These are phyloP conservation scores for Anthostomella pinea DNA, from an alignment of 2,329 filamentous ascomycete genomes.

Conservation along the genomic window DNA sequence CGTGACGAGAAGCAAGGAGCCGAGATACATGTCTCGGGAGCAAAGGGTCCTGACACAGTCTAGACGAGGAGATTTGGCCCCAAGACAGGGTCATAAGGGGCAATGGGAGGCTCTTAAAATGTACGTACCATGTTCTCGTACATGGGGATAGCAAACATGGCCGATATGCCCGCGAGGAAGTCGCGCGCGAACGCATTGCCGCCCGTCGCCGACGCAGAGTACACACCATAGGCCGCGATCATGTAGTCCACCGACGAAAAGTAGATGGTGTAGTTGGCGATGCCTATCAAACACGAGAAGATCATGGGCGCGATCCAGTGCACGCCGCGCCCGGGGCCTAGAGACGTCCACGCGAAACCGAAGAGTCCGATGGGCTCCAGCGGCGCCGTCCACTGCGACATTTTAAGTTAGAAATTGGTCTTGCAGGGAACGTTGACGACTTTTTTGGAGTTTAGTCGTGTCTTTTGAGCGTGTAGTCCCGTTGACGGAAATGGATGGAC, in stretches of 20 bases:
- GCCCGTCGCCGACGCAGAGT: constrained; percentile 60
- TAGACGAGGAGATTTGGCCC: constrained; percentile 42
- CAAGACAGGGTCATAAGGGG: too few species aligned
- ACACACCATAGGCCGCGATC: constrained; percentile 62
- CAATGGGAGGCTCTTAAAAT: too few species aligned
- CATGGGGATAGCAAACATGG: constrained; percentile 54
- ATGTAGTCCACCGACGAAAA: constrained; percentile 66
- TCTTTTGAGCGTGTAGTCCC: too few species aligned
- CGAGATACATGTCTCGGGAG: too few species aligned
- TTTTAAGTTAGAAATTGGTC: too few species aligned
- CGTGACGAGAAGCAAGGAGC: too few species aligned
- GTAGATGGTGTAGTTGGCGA: constrained; percentile 60
- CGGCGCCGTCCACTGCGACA: constrained; percentile 33
- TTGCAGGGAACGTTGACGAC: too few species aligned
- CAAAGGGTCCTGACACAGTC: too few species aligned
- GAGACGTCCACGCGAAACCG: constrained; percentile 59
- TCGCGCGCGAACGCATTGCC: constrained; percentile 63
- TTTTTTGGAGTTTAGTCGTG: too few species aligned
- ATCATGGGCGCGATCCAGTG: constrained; percentile 62
- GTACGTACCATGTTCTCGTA: too few species aligned
- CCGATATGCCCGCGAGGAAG: constrained; percentile 58
- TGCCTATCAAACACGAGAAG: constrained; percentile 55
- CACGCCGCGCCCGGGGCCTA: constrained; percentile 49
- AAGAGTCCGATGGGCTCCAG: constrained; percentile 58
- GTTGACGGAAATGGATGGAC: too few species aligned